phyloP scores from a whole-genome alignment of 495 filamentous ascomycete species.

The Penicillium cataractarum region DNA sequence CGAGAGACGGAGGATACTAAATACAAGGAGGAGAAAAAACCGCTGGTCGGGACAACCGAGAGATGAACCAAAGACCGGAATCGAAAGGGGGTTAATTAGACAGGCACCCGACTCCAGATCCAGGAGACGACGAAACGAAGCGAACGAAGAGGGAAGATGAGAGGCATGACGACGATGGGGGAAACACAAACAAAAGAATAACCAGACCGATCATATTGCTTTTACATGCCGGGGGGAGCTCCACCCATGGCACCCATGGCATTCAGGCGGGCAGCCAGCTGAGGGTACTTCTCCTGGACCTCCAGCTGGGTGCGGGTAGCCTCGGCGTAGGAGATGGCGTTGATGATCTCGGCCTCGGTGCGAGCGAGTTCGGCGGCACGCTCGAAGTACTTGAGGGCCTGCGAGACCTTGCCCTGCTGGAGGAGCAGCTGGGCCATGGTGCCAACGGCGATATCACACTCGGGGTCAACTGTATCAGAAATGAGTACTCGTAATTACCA shows the following conservation, averaged over 20 bases:
- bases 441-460: constrained; percentile 98
- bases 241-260: constrained; percentile 62
- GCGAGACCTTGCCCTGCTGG: constrained; percentile 94
- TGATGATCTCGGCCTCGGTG: constrained; percentile 94
- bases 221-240: constrained; percentile 48
- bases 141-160: constrained; percentile 27
- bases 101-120: constrained; percentile 19
- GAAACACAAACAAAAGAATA: neutral
- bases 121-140: constrained; percentile 19
- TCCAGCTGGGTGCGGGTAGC: constrained; percentile 95
- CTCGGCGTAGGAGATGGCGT: constrained; percentile 95
- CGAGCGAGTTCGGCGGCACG: constrained; percentile 92
- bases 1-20: constrained; percentile 32
- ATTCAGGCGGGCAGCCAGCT: constrained; percentile 81
- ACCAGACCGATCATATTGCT: neutral
- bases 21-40: constrained; percentile 40
- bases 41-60: constrained; percentile 16
- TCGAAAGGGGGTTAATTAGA: constrained; percentile 19
- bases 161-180: constrained; percentile 4
- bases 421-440: constrained; percentile 99
- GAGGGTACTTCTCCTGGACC: constrained; percentile 98
- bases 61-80: constrained; percentile 15
- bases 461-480: constrained; percentile 81
- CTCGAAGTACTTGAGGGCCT: constrained; percentile 97
- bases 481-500: constrained; percentile 14